Evolutionary conservation across 2,329 filamentous ascomycete genomes (phyloP), one percentile per base, ranked within the genome.

Genomic region (Davidsoniella neocaledoniae): DNA sequence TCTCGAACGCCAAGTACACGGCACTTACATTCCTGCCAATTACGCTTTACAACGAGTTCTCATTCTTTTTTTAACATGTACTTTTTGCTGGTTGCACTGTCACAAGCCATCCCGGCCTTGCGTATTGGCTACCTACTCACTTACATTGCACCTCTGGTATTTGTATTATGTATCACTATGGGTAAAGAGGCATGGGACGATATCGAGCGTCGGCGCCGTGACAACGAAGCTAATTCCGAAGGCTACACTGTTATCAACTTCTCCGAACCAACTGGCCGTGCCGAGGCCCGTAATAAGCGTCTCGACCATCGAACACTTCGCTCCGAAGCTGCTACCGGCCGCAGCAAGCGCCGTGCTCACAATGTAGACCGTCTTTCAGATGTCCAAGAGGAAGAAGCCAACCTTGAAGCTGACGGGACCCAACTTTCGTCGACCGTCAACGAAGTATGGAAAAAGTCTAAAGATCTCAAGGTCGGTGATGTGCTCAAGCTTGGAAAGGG

Each of bases 61-160:
- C 90, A 53, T 98, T 96, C 70, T 98, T 98, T 68, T 68, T 94
- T 98, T 73, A 98, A 98, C 73, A 86, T 96, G 71, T 98, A 98
- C 63, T 98, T 98, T 63, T 71, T 98, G 50, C 78, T 96, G 23
- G 91, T 98, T 46, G 93, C 91, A 5, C 66, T 96, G 46, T 96
- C 90, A 37, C 91, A 98, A 66, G 81, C 86, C 41, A 88, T 98
- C 59, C 88, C 87, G 3, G 76, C 84, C 19, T 68, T 98, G 49
- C 79, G 87, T 49, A 95, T 98, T 56, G 91, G 91, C 50, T 96
- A 95, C 63, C 74, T 98, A 54, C 85, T 85, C 26, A 96, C 91
- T 1, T 98, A 98, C 59, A 79, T 96, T 62, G 88, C 85, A 17
- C 91, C 91, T 1, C 66, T 98, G 55, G 86, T 81, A 0, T 95